Evolutionary conservation across 208 protist species (phyloP), one percentile per base, ranked within the genome.

Genomic region (Leishmania martiniquensis): DNA sequence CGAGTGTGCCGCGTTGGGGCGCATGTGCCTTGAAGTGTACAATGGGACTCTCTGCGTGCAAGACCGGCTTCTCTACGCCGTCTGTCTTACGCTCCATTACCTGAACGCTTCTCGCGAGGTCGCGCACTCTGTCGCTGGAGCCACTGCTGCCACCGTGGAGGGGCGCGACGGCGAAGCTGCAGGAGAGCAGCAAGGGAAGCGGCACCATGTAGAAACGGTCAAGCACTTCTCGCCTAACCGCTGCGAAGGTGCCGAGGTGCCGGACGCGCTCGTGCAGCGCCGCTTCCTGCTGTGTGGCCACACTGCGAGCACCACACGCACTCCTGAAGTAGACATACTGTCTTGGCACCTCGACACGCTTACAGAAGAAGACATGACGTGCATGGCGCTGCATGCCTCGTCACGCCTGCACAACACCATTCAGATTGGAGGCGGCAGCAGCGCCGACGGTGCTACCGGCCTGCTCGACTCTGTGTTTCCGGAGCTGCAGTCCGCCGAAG

Each of bases 261-360:
- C 89, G 7, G 39, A 60, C 12, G 75, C 80, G 15, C 57, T 97
- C 9, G 75, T 84, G 75, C 70, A 83, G 49, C 75, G 83, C 13
- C 93, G 93, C 55, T 97, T 89, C 73, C 84, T 93, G 73, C 87
- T 96, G 15, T 82, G 77, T 52, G 81, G 87, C 22, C 89, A 95
- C 80, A 82, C 83, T 52, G 78, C 85, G 45, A 81, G 80, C 15
- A 73, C 84, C 6, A 55, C 89, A 67, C 66, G 89, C n/a, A 93
- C 90, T 0, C 87, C 89, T 0, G 92, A 97, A 78, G 85, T 90
- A 29, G 90, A 96, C 75, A 94, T 97, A 90, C 82, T 97, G 1
- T 85, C 91, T 39, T 87, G 91, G 57, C 68, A 96, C 49, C 84
- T 91, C 12, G 94, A 96, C 74, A 83, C 85, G 15, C 90, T 89